Conservation (phyloP, 2,329 filamentous ascomycete genomes). For the Pseudomassariella vexata region DNA sequence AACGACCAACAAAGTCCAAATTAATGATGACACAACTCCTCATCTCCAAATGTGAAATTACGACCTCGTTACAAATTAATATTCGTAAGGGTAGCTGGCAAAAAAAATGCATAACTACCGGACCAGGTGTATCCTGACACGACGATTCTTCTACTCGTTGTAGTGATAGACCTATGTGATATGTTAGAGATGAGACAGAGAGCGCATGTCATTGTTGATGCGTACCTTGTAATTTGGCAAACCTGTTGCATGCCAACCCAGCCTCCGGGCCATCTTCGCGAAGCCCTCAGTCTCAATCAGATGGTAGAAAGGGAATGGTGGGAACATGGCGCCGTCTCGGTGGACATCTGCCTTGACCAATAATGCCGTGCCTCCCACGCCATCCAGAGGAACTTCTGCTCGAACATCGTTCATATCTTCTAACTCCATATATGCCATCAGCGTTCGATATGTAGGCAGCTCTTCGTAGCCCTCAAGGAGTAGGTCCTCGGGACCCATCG, state of each 20-base stretch:
- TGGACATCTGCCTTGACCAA: conserved; percentile 96
- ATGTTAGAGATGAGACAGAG: not conserved
- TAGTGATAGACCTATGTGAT: conserved; percentile 5
- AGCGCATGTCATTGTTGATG: too few relatives aligned
- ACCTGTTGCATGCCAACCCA: conserved; percentile 83
- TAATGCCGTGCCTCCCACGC: conserved; percentile 87
- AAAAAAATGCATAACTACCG: too few relatives aligned
- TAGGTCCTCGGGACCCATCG: conserved; percentile 88
- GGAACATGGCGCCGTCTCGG: conserved; percentile 97
- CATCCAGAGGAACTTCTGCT: conserved; percentile 72
- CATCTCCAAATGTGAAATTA: conserved; percentile 6
- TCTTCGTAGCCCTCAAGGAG: conserved; percentile 89
- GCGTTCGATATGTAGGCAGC: conserved; percentile 81
- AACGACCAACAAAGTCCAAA: too few relatives aligned
- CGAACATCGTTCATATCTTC: conserved; percentile 48
- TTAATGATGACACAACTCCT: conserved; percentile 1
- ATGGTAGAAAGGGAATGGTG: conserved; percentile 92
- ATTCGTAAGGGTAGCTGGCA: not conserved
- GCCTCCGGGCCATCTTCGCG: conserved; percentile 86
- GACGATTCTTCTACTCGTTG: conserved; percentile 3
- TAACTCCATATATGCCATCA: conserved; percentile 80
- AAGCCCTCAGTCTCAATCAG: conserved; percentile 98
- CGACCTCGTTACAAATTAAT: conserved; percentile 1
- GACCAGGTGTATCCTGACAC: too few relatives aligned
- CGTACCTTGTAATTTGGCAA: conserved; percentile 96